phyloP scores from a whole-genome alignment of 1,139 yeast species.

The Tardiomyces depauwii region DNA sequence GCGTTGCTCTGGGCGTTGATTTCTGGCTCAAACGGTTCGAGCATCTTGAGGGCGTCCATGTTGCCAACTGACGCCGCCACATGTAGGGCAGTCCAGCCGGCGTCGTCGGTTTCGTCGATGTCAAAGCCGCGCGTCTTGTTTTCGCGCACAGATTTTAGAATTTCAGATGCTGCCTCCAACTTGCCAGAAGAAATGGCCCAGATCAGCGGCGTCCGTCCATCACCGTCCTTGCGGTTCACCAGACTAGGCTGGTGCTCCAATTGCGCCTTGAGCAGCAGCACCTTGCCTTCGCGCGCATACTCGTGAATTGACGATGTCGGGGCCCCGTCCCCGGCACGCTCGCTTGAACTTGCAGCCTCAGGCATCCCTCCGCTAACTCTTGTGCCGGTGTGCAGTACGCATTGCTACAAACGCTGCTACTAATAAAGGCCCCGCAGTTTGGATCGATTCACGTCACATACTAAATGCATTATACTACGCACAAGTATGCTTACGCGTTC shows the following conservation, averaged over 20 bases:
- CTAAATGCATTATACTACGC: no score
- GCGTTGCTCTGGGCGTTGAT: constrained; percentile 43
- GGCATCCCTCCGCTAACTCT: no score
- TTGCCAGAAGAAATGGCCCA: constrained; percentile 77
- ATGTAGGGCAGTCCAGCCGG: constrained; percentile 87
- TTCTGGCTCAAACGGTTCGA: constrained; percentile 35
- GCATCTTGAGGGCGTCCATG: constrained; percentile 34
- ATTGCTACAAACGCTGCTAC: no score
- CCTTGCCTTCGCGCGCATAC: constrained; percentile 33
- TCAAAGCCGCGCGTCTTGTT: constrained; percentile 33
- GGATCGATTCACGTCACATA: no score
- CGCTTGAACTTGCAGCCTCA: not conserved
- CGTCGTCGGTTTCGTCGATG: constrained; percentile 59
- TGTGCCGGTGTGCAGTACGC: no score
- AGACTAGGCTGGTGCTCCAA: constrained; percentile 33
- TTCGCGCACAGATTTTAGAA: constrained; percentile 32
- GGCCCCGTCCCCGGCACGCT: not conserved
- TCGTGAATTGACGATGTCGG: not conserved
- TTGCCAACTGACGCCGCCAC: constrained; percentile 71
- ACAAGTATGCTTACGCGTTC: no score
- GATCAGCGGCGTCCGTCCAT: constrained; percentile 72
- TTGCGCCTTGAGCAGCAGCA: constrained; percentile 37
- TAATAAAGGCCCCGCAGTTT: no score
- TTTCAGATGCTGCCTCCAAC: constrained; percentile 38
- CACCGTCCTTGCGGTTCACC: constrained; percentile 45